phyloP scores from a whole-genome alignment of 441 rosid genomes.

The Aquilaria agallochum region DNA sequence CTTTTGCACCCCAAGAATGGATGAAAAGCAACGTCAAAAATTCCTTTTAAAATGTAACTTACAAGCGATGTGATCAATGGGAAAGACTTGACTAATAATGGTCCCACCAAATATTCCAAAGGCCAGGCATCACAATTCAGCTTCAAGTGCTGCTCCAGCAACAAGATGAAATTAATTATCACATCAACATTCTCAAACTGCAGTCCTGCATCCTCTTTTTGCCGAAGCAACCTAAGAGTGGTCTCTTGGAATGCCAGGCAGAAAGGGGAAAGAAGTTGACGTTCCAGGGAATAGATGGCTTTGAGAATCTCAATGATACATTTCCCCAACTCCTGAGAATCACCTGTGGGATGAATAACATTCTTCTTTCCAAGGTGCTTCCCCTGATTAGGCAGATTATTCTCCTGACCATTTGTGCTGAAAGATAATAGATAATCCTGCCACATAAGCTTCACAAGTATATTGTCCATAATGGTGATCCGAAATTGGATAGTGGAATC shows the following conservation, averaged over 20 bases:
- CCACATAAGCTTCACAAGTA: slow-evolving; percentile 83
- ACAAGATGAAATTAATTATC: slow-evolving; percentile 54
- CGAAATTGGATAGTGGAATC: slow-evolving; percentile 49
- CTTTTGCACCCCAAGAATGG: slow-evolving; percentile 1
- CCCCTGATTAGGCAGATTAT: slow-evolving; percentile 23
- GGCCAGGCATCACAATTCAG: slow-evolving; percentile 77
- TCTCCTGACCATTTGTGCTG: slow-evolving; percentile 28
- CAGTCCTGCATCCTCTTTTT: slow-evolving; percentile 36
- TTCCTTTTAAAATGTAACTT: slow-evolving; percentile 34
- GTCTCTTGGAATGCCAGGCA: slow-evolving; percentile 53
- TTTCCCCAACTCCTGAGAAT: slow-evolving; percentile 70
- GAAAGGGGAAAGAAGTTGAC: slow-evolving; percentile 53
- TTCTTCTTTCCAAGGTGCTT: slow-evolving; percentile 33
- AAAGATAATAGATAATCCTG: slow-evolving; percentile 43
- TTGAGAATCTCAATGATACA: slow-evolving; percentile 81
- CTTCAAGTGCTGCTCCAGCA: slow-evolving; percentile 45
- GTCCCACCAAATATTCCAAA: slow-evolving; percentile 60
- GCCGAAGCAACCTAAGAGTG: slow-evolving; percentile 46
- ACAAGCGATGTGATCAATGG: slow-evolving; percentile 70
- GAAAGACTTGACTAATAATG: slow-evolving; percentile 64
- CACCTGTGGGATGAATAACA: slow-evolving; percentile 33
- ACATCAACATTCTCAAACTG: slow-evolving; percentile 35
- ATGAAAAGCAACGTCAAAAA: not conserved
- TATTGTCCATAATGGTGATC: slow-evolving; percentile 48
- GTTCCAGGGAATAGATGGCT: slow-evolving; percentile 44